phyloP scores from a whole-genome alignment of 108 stramenopile genomes.

The Schizochytrium sp. region DNA sequence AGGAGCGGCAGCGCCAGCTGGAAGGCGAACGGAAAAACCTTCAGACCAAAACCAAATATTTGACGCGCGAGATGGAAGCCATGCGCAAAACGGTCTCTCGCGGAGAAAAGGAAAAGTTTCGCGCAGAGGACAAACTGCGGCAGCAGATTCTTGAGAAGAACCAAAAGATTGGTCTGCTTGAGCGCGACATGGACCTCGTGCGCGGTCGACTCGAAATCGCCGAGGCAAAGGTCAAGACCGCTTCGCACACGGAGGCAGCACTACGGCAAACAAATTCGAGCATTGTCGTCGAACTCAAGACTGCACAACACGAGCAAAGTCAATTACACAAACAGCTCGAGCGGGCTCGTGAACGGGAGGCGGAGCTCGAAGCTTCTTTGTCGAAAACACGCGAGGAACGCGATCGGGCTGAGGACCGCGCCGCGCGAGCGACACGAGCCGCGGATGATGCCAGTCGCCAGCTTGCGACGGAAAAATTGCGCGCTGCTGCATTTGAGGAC shows the following conservation, averaged over 20 bases:
- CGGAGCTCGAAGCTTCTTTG: neutral
- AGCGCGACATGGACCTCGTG: neutral
- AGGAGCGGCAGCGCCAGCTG: neutral
- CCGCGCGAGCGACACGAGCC: neutral
- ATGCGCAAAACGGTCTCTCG: neutral
- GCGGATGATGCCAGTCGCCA: neutral
- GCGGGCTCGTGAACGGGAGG: neutral
- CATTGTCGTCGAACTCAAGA: neutral
- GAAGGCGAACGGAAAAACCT: neutral
- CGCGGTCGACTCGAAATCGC: neutral
- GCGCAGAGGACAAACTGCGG: neutral
- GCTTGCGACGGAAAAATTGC: neutral
- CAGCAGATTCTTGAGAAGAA: neutral
- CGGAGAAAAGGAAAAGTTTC: neutral
- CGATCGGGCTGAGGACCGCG: neutral
- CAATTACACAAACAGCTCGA: neutral
- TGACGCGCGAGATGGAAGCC: neutral
- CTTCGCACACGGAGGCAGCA: neutral
- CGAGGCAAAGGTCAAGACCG: neutral
- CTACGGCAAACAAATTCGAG: neutral
- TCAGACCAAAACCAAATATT: neutral
- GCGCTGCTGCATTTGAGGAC: neutral
- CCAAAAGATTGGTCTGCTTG: neutral
- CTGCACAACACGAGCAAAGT: neutral
- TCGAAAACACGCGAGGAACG: neutral